A percentile compares a stretch with the other conserved stretches of the same genome.
Evolutionary conservation across 495 filamentous ascomycete genomes (phyloP).

Genomic region (Hypoxylon perforatum): DNA sequence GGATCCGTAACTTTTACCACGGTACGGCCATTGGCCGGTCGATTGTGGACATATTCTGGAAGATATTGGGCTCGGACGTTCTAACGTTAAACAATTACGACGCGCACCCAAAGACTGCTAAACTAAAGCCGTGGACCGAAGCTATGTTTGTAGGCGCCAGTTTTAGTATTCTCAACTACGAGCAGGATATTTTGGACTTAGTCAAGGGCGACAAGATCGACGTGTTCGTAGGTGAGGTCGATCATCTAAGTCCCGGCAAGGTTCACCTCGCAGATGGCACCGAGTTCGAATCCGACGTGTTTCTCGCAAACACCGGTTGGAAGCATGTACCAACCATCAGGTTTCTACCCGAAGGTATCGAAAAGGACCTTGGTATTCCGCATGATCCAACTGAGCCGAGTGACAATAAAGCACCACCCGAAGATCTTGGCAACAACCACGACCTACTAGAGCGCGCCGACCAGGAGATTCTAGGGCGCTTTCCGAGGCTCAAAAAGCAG

Average conservation of each 20-base stretch:
- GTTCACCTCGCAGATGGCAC: slow-evolving; percentile 68
- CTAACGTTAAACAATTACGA: slow-evolving; percentile 68
- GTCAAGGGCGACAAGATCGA: slow-evolving; percentile 70
- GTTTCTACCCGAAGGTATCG: slow-evolving; percentile 67
- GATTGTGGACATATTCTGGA: slow-evolving; percentile 77
- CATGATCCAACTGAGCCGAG: slow-evolving; percentile 38
- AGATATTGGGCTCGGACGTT: slow-evolving; percentile 68
- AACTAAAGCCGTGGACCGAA: slow-evolving; percentile 71
- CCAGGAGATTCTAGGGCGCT: slow-evolving; percentile 69
- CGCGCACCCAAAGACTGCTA: slow-evolving; percentile 69
- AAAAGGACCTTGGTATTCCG: slow-evolving; percentile 56
- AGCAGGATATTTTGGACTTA: slow-evolving; percentile 70
- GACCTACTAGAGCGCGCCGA: slow-evolving; percentile 60
- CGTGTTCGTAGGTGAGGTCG: slow-evolving; percentile 62
- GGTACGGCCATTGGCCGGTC: slow-evolving; percentile 72
- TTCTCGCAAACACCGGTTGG: slow-evolving; percentile 77
- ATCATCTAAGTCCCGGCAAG: slow-evolving; percentile 56
- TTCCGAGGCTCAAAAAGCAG: slow-evolving; percentile 67
- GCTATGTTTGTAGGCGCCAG: slow-evolving; percentile 72
- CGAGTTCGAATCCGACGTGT: slow-evolving; percentile 64
- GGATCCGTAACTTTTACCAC: slow-evolving; percentile 69
- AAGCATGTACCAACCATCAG: slow-evolving; percentile 69
- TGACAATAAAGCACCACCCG: slow-evolving; percentile 29
- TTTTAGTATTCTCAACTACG: slow-evolving; percentile 77
- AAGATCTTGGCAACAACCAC: slow-evolving; percentile 42